Evolutionary conservation across 2,329 filamentous ascomycete species (phyloP), one percentile per base, ranked within the genome.

Genomic region (Ambrosiella xylebori): DNA sequence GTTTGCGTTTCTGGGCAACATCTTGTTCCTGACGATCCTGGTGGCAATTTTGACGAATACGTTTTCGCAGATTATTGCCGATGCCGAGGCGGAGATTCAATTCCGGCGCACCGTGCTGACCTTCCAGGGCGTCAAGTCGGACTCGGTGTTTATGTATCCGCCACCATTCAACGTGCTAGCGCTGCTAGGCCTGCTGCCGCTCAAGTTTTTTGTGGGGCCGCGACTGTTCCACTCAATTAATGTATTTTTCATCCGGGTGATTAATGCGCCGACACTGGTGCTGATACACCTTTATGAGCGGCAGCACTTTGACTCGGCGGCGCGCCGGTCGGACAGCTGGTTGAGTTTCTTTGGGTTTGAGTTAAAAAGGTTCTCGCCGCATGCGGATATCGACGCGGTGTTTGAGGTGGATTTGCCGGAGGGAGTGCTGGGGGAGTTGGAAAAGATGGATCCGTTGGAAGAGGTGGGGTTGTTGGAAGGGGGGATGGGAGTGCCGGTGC

Each of bases 1-100:
- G 3, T 88, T 87, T 67, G 82, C 84, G 4, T 86, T 87, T 64
- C 72, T 88, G 7, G 84, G 84, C 54, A 87, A 88, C 67, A 86
- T 82, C 0, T 75, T 88, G 44, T 87, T 88, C 70, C 71, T 87
- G 45, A 87, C 84, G 0, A 84, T 88, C 62, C 74, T 87, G 1
- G 82, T 88, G 1, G 84, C 84, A 15, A 85, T 86, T 70, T 76
- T 88, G 38, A 83, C 78, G 59, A 86, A 85, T 65, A 86, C 83
- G 0, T 86, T 86, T 65, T 80, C 79, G 57, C 81, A 79, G 57
- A 82, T 88, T 55, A 81, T 83, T n/a, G 74, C 75, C 54, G 82
- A 86, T 62, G 81, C 83, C 15, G 78, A 78, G 0, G 80, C 82
- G 3, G 84, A 88, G 67, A 82, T 86, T 36, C 80, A 84, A 62